These are phyloP conservation scores for Physcia stellaris DNA, from an alignment of 495 filamentous ascomycete genomes.

Conservation along the genomic window DNA sequence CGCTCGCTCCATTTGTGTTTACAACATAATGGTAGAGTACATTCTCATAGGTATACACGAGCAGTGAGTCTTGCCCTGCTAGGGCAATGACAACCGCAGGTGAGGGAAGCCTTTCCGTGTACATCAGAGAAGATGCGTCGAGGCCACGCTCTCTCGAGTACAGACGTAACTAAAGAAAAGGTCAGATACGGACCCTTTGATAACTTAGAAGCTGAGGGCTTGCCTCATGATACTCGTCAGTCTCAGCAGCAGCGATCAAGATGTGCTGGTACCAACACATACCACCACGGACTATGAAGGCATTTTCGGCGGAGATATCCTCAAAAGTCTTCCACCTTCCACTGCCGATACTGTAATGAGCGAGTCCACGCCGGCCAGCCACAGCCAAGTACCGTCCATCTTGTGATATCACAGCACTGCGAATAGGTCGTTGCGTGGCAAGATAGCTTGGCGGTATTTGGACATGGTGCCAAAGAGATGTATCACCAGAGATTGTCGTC, in stretches of 20 bases:
- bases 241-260: slow-evolving; percentile 84
- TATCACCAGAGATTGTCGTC: slow-evolving; percentile 83
- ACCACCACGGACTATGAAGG: slow-evolving; percentile 82
- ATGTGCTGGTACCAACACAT: slow-evolving; percentile 99
- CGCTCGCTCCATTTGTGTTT: slow-evolving; percentile 46
- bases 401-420: slow-evolving; percentile 67
- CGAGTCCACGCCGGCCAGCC: slow-evolving; percentile 80
- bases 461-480: slow-evolving; percentile 82
- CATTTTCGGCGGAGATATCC: slow-evolving; percentile 66
- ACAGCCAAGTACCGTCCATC: slow-evolving; percentile 93
- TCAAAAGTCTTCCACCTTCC: slow-evolving; percentile 92
- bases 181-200: slow-evolving; percentile 7
- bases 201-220: background rate
- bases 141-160: slow-evolving; percentile 79
- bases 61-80: slow-evolving; percentile 83
- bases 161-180: slow-evolving; percentile 49
- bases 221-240: slow-evolving; percentile 67
- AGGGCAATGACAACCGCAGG: slow-evolving; percentile 76
- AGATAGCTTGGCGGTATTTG: slow-evolving; percentile 78
- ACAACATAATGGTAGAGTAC: slow-evolving; percentile 91
- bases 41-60: slow-evolving; percentile 96
- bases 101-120: slow-evolving; percentile 62
- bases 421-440: slow-evolving; percentile 83
- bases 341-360: slow-evolving; percentile 90
- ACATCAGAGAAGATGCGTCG: slow-evolving; percentile 56